Conservation (phyloP, 441 rosid genomes). For the Dalechampia spathulata region DNA sequence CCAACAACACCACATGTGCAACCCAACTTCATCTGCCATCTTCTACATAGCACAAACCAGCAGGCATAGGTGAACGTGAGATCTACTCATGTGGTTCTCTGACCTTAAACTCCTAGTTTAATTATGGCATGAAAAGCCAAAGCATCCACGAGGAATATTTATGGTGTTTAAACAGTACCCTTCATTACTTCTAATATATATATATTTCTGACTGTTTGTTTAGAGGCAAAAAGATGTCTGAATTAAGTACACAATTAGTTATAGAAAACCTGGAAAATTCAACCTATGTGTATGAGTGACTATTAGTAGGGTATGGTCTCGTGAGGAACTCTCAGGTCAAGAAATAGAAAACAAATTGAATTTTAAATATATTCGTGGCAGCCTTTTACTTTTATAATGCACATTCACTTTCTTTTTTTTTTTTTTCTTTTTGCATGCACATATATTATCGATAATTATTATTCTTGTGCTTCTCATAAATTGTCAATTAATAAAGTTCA, state of each 20-base stretch:
- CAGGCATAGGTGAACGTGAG: neutral
- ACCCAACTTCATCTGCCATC: constrained; percentile 1
- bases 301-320: neutral
- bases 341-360: constrained; percentile 2
- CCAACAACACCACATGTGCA: constrained; percentile 8
- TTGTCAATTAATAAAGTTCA: constrained; percentile 19
- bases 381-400: neutral
- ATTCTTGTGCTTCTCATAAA: neutral
- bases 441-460: no score
- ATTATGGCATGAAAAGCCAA: neutral
- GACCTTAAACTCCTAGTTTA: constrained; percentile 1
- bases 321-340: neutral
- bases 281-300: neutral
- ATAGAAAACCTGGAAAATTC: neutral
- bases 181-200: neutral
- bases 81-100: constrained; percentile 10
- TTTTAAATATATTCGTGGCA: neutral
- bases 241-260: constrained; percentile 1
- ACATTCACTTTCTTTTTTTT: no score
- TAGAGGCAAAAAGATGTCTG: neutral
- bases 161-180: neutral
- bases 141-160: constrained; percentile 11
- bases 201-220: neutral
- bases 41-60: neutral
- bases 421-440: no score